A percentile compares a stretch with the other conserved stretches of the same genome.
phyloP scores from a whole-genome alignment of 805 yeast species.

The Candida manassasensis region DNA sequence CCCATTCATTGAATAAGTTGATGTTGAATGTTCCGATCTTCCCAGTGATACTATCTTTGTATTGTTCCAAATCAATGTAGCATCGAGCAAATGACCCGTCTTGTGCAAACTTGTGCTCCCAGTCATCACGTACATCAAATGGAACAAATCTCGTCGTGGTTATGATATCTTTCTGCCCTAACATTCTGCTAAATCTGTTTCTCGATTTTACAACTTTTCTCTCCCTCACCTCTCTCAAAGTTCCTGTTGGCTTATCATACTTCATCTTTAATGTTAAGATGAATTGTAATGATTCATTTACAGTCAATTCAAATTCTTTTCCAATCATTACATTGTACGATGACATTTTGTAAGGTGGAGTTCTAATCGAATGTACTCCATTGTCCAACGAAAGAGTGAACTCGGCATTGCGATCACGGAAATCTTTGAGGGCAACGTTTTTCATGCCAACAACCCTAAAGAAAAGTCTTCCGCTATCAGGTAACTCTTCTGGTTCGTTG shows the following conservation, averaged over 20 bases:
- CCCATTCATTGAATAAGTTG: slow-evolving; percentile 83
- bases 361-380: slow-evolving; percentile 73
- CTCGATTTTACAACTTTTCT: slow-evolving; percentile 44
- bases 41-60: slow-evolving; percentile 54
- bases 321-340: slow-evolving; percentile 37
- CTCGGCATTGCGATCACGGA: slow-evolving; percentile 38
- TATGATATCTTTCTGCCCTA: slow-evolving; percentile 45
- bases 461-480: slow-evolving; percentile 53
- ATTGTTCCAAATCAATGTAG: slow-evolving; percentile 57
- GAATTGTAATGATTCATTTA: slow-evolving; percentile 56
- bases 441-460: slow-evolving; percentile 44
- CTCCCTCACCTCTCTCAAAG: slow-evolving; percentile 57
- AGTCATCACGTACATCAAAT: slow-evolving; percentile 49
- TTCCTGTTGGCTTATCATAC: slow-evolving; percentile 47
- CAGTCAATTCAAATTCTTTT: slow-evolving; percentile 77
- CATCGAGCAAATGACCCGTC: slow-evolving; percentile 90
- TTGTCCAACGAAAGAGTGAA: slow-evolving; percentile 64
- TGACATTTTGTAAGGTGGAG: slow-evolving; percentile 45
- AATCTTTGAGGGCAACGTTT: slow-evolving; percentile 45
- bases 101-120: slow-evolving; percentile 64
- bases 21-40: slow-evolving; percentile 47
- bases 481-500: slow-evolving; percentile 6
- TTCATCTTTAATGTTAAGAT: slow-evolving; percentile 68
- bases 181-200: slow-evolving; percentile 41
- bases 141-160: slow-evolving; percentile 51